Evolutionary conservation across 129 eudicot genomes (phyloP).

Genomic region (Flaveria robusta): DNA sequence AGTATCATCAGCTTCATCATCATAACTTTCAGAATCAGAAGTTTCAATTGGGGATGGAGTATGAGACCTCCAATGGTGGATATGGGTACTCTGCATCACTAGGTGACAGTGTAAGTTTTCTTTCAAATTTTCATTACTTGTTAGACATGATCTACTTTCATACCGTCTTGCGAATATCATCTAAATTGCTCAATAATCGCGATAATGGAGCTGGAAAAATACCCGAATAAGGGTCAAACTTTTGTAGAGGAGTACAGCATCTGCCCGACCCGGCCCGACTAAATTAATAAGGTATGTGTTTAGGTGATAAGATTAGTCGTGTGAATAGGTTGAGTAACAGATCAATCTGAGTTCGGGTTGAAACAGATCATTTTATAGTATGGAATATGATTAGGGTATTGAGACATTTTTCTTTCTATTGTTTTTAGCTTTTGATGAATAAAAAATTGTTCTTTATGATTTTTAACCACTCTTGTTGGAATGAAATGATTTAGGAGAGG

Average conservation of each 20-base stretch:
- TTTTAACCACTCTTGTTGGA: not conserved
- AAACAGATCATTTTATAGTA: not conserved
- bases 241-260: not conserved
- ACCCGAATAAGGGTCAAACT: conserved; percentile 6
- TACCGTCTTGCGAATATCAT: not conserved
- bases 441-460: not conserved
- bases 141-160: not conserved
- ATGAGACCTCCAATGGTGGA: conserved; percentile 51
- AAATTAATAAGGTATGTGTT: not conserved
- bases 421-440: not conserved
- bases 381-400: not conserved
- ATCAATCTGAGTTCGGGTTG: not conserved
- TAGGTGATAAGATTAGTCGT: not conserved
- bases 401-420: not conserved
- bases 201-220: not conserved
- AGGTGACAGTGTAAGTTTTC: conserved; percentile 68
- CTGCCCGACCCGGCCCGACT: not conserved
- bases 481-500: not conserved
- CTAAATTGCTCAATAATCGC: not conserved
- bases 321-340: conserved; percentile 10
- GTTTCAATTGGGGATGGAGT: conserved; percentile 55
- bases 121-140: not conserved
- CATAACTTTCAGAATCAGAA: conserved; percentile 37
- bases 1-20: conserved; percentile 39
- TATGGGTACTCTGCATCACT: conserved; percentile 60